Percentiles rank a stretch among this genome's conserved stretches.
Conservation (phyloP, 129 eudicot species). For the Calendula officinalis region DNA sequence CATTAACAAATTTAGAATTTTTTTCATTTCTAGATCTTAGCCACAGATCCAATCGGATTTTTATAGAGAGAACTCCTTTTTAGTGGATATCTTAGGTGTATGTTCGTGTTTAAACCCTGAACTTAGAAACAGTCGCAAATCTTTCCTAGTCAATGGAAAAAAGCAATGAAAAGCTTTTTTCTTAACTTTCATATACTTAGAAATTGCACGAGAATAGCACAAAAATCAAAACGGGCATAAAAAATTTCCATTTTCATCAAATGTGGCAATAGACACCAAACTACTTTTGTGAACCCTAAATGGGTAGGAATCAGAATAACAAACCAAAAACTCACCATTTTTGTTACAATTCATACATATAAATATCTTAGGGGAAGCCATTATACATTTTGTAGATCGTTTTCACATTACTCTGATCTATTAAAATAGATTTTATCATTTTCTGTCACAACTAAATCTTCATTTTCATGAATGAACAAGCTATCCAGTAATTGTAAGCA, state of each 20-base stretch:
- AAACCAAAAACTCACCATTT: slow-evolving; percentile 56
- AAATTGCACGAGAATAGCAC: slow-evolving; percentile 73
- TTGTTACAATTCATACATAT: slow-evolving; percentile 64
- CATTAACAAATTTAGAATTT: no score
- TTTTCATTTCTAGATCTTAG: no score
- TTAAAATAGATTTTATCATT: slow-evolving; percentile 35
- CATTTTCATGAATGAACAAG: no score
- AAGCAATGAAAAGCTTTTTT: slow-evolving; percentile 39
- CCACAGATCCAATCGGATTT: no score
- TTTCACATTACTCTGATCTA: slow-evolving; percentile 47
- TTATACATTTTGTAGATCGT: slow-evolving; percentile 36
- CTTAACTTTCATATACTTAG: slow-evolving; percentile 54
- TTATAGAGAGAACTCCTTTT: no score
- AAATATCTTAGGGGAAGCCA: slow-evolving; percentile 43
- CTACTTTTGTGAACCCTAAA: no score
- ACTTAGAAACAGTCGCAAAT: slow-evolving; percentile 44
- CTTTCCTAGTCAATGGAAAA: slow-evolving; percentile 61
- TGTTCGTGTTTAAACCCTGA: slow-evolving; percentile 26
- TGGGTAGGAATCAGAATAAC: no score
- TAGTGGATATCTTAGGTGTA: slow-evolving; percentile 18
- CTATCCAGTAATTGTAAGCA: slow-evolving; percentile 51
- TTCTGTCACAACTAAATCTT: slow-evolving; percentile 14
- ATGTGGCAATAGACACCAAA: no score
- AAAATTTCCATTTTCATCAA: slow-evolving; percentile 49
- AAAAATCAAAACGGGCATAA: slow-evolving; percentile 89